Evolutionary conservation across 106 monocot species (phyloP).

Genomic region (Allium sativum): DNA sequence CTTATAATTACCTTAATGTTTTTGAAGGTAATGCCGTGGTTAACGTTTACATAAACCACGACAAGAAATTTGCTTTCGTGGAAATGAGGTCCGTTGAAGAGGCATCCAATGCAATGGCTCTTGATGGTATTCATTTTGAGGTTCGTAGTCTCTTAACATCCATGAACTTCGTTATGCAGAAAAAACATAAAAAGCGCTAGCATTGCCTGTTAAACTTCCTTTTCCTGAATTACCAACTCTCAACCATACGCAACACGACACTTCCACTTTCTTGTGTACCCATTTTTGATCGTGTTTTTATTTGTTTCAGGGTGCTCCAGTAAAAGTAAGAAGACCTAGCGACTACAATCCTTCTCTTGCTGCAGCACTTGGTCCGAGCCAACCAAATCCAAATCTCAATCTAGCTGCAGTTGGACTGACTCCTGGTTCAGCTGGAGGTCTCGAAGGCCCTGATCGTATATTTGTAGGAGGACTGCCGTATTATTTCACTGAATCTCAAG

Average conservation of each 20-base stretch:
- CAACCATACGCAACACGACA: too few relatives aligned
- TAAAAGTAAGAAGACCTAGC: slow-evolving; percentile 70
- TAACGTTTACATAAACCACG: slow-evolving; percentile 98
- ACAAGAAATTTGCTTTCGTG: slow-evolving; percentile 99
- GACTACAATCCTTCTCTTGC: slow-evolving; percentile 68
- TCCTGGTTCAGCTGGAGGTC: slow-evolving; percentile 34
- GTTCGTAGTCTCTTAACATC: slow-evolving; percentile 14
- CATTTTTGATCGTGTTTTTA: background rate
- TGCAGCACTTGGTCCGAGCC: slow-evolving; percentile 52
- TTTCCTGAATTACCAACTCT: too few relatives aligned
- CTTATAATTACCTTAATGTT: too few relatives aligned
- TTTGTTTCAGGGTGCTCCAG: slow-evolving; percentile 60
- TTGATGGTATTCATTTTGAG: slow-evolving; percentile 99
- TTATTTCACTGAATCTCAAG: slow-evolving; percentile 52
- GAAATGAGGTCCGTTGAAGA: slow-evolving; percentile 99
- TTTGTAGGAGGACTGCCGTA: slow-evolving; percentile 65
- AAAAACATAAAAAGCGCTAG: too few relatives aligned
- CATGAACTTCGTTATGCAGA: too few relatives aligned
- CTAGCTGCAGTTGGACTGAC: slow-evolving; percentile 51
- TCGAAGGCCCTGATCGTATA: slow-evolving; percentile 55
- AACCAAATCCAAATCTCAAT: slow-evolving; percentile 53
- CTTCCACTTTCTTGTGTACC: too few relatives aligned
- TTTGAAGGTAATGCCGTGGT: slow-evolving; percentile 87
- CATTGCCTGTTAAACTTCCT: too few relatives aligned
- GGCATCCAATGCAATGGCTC: slow-evolving; percentile 97